Evolutionary conservation across 139 green algal species (phyloP), one percentile per base, ranked within the genome.

Genomic region (Pycnococcus provasolii): DNA sequence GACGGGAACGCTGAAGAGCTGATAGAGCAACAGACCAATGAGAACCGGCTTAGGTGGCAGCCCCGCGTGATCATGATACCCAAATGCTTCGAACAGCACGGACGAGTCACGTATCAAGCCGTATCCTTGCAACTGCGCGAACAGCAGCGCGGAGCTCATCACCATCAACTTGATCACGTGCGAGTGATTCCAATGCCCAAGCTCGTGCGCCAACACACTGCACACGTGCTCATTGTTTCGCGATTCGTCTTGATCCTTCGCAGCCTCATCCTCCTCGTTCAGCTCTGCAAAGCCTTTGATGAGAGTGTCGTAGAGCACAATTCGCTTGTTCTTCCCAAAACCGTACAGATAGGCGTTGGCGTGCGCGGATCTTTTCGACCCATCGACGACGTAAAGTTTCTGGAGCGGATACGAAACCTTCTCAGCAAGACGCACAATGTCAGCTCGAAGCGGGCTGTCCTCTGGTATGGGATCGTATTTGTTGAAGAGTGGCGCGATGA

Each of bases 281-380:
- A 26, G 26, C 26, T 26, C 26, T 26, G 26, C 26, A 26, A 26
- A 26, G 26, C 26, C 26, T 26, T 26, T 40, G 2, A 95, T 62
- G 0, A 95, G 82, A 1, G 88, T 95, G 83, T 95, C 88, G 76
- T 85, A 95, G 61, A 94, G 76, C 43, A 94, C 86, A 66, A 96
- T 95, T 41, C 90, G 84, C 82, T 96, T 96, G 82, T 94, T 95
- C 7, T 80, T 84, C 70, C 81, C 86, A 54, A 95, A 91, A 2
- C 89, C 89, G 71, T 91, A 92, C 82, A 95, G 87, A 79, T 95
- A 96, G 1, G 90, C 65, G 66, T 75, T 75, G 61, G 54, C 65
- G 69, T 75, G 69, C 6, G n/a, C 15, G 2, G 69, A 75, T 11
- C 69, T 48, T 42, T 45, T 64, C n/a, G 61, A 71, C 13, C 69